Evolutionary conservation across 345 rosid species (phyloP).

Genomic region (Eucalyptus curtisii): DNA sequence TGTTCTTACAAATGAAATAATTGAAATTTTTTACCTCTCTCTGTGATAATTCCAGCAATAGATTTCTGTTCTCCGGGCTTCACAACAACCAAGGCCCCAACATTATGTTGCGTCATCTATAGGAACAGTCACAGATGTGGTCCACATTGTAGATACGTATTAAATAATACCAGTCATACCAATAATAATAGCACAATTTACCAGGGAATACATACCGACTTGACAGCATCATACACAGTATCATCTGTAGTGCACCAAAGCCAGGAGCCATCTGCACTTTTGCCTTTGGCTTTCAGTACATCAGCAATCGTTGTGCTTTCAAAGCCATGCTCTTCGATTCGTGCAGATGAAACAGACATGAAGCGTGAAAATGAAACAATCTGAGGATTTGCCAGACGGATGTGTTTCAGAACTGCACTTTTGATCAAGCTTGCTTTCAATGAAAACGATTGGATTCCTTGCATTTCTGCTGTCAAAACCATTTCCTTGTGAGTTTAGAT

Average conservation of each 20-base stretch:
- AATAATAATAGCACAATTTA: background rate
- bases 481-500: background rate
- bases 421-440: conserved; percentile 18
- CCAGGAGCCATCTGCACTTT: conserved; percentile 96
- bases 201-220: conserved; percentile 48
- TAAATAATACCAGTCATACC: background rate
- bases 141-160: background rate
- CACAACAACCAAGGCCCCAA: conserved; percentile 94
- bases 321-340: conserved; percentile 87
- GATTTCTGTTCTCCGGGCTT: conserved; percentile 85
- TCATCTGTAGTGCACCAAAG: conserved; percentile 98
- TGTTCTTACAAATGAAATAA: background rate
- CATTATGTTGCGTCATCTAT: conserved; percentile 98
- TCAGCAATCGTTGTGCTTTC: conserved; percentile 87
- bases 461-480: background rate
- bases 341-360: conserved; percentile 46
- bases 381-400: conserved; percentile 53
- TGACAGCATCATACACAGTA: conserved; percentile 82
- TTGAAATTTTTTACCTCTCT: conserved; percentile 53
- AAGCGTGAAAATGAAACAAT: conserved; percentile 38
- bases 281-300: conserved; percentile 68
- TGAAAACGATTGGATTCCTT: background rate
- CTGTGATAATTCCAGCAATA: conserved; percentile 92
- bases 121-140: background rate
- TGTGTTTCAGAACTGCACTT: conserved; percentile 34